These are phyloP conservation scores for Chrysosporium queenslandicum DNA, from an alignment of 2,329 filamentous ascomycete species.

Conservation along the genomic window DNA sequence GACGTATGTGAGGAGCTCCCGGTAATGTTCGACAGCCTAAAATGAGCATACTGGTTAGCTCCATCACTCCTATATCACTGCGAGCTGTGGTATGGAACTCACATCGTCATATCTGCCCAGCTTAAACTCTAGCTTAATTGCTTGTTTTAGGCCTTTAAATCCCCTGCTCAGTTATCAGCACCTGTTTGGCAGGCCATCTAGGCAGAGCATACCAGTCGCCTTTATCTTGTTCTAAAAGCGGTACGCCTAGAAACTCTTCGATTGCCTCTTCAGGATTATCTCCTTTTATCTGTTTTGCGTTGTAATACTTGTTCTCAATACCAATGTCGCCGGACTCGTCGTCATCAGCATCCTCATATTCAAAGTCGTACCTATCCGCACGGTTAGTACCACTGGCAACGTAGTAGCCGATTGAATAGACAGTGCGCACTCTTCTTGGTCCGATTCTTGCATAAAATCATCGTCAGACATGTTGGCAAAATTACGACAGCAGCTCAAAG, in stretches of 20 bases:
- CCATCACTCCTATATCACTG: not conserved
- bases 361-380: constrained; percentile 69
- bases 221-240: constrained; percentile 75
- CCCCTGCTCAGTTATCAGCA: constrained; percentile 43
- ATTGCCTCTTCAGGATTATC: constrained; percentile 82
- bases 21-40: constrained; percentile 83
- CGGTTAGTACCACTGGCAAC: not conserved
- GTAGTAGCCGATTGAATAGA: not conserved
- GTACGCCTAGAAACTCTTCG: constrained; percentile 82
- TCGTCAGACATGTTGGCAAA: constrained; percentile 58
- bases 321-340: constrained; percentile 81
- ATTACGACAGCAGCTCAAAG: not conserved
- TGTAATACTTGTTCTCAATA: constrained; percentile 99
- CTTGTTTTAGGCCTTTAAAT: constrained; percentile 95
- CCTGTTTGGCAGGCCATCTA: not conserved
- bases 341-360: constrained; percentile 90
- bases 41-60: not conserved
- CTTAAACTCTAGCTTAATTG: constrained; percentile 88
- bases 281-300: constrained; percentile 90
- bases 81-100: constrained; percentile 11
- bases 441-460: constrained; percentile 89
- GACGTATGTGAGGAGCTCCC: constrained; percentile 91
- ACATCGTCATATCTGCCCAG: constrained; percentile 81
- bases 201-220: constrained; percentile 63
- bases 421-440: constrained; percentile 62